Evolutionary conservation across 2,329 filamentous ascomycete species (phyloP).

Genomic region (Botryosphaeria agaves): DNA sequence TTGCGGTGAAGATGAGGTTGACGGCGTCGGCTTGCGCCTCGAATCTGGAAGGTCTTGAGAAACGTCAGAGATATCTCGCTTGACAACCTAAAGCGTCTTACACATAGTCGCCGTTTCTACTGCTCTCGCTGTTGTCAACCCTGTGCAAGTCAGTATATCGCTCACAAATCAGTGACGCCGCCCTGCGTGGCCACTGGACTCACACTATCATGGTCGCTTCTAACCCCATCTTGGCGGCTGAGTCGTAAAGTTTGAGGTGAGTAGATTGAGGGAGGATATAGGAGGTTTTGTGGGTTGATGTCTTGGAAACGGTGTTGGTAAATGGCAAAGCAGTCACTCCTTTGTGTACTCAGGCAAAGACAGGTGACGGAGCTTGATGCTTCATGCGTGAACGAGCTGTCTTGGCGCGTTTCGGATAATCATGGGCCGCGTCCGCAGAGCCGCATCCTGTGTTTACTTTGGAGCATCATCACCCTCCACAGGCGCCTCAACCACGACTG

Average conservation of each 20-base stretch:
- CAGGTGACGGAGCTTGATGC: no score
- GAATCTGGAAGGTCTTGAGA: conserved; percentile 71
- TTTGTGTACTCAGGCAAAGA: no score
- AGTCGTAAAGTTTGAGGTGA: no score
- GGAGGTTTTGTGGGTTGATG: no score
- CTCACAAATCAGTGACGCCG: conserved; percentile 3
- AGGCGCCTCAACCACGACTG: no score
- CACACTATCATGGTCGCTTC: conserved; percentile 97
- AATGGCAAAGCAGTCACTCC: no score
- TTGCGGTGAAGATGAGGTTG: conserved; percentile 86
- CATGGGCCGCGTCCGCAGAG: background rate
- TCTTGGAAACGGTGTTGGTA: no score
- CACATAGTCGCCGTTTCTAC: conserved; percentile 85
- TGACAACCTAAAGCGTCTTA: conserved; percentile 14
- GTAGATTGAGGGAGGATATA: no score
- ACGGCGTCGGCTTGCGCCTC: conserved; percentile 93
- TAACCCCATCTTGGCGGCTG: conserved; percentile 67
- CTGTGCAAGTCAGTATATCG: conserved; percentile 21
- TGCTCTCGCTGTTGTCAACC: conserved; percentile 98
- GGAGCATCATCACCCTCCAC: no score
- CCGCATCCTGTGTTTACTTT: background rate
- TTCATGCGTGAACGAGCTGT: no score
- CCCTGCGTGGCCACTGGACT: conserved; percentile 9
- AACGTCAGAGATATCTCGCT: conserved; percentile 6
- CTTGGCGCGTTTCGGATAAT: no score